A percentile compares a stretch with the other conserved stretches of the same genome.
These are phyloP conservation scores for Fragaria iinumae DNA, from an alignment of 306 rosid genomes.

Conservation along the genomic window DNA sequence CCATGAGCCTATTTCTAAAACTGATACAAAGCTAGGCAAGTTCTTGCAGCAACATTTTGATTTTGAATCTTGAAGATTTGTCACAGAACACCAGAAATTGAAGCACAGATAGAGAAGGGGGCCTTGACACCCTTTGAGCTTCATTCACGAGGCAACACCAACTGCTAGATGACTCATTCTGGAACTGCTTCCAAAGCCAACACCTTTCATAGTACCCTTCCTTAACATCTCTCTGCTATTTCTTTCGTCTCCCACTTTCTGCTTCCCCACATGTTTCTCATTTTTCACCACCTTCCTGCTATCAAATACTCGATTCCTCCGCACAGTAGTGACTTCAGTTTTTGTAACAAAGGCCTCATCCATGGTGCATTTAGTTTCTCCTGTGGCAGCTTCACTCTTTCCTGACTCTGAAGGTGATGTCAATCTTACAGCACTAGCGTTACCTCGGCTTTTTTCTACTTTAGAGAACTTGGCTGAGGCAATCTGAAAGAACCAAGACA, in stretches of 20 bases:
- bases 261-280: constrained; percentile 30
- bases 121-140: neutral
- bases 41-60: neutral
- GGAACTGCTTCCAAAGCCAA: constrained; percentile 38
- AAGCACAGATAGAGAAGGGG: neutral
- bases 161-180: constrained; percentile 46
- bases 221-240: constrained; percentile 27
- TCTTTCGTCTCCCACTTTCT: constrained; percentile 29
- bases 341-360: constrained; percentile 21
- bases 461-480: constrained; percentile 28
- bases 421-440: constrained; percentile 24
- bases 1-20: neutral
- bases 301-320: constrained; percentile 23
- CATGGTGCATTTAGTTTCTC: constrained; percentile 17
- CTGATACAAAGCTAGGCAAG: neutral
- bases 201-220: constrained; percentile 26
- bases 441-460: constrained; percentile 29
- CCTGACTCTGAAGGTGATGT: constrained; percentile 33
- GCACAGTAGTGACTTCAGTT: constrained; percentile 21
- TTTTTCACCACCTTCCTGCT: constrained; percentile 31
- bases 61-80: neutral
- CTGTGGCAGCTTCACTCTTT: constrained; percentile 25
- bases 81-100: neutral
- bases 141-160: constrained; percentile 46
- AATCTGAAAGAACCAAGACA: constrained; percentile 27